phyloP scores from a whole-genome alignment of 2,329 filamentous ascomycete genomes.

The Trichoderma hamatum region DNA sequence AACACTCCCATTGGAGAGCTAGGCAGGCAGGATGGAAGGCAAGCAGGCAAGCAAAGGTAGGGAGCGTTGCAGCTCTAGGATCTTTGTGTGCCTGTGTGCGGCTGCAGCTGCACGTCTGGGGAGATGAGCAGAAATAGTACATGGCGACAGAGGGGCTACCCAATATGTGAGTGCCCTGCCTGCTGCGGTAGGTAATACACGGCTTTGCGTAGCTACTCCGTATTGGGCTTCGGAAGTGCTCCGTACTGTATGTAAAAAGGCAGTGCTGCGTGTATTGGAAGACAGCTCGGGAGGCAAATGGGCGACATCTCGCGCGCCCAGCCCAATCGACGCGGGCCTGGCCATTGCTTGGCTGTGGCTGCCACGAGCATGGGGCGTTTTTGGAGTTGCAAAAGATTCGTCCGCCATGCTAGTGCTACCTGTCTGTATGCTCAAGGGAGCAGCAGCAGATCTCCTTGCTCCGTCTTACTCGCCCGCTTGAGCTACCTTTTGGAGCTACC shows the following conservation, averaged over 20 bases:
- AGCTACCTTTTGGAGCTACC: slow-evolving; percentile 7
- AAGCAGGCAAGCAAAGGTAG: slow-evolving; percentile 3
- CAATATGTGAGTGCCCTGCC: slow-evolving; percentile 10
- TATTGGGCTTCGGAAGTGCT: slow-evolving; percentile 9
- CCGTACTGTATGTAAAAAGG: slow-evolving; percentile 8
- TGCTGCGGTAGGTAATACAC: slow-evolving; percentile 11
- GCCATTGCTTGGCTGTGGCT: slow-evolving; percentile 11
- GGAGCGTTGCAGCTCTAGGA: slow-evolving; percentile 16
- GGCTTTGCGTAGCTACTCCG: not conserved
- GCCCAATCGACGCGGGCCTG: slow-evolving; percentile 11
- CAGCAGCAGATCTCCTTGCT: not conserved
- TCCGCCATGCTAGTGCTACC: not conserved
- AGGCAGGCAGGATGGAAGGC: not conserved
- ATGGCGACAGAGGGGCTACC: slow-evolving; percentile 1
- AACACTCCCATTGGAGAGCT: not conserved
- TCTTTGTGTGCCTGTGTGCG: slow-evolving; percentile 23
- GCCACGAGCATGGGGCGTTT: slow-evolving; percentile 16
- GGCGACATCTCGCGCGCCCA: slow-evolving; percentile 15
- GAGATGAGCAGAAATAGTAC: slow-evolving; percentile 23
- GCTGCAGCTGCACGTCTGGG: slow-evolving; percentile 12
- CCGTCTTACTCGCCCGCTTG: slow-evolving; percentile 10
- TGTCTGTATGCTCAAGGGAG: not conserved
- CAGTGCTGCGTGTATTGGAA: slow-evolving; percentile 3
- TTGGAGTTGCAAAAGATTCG: slow-evolving; percentile 11
- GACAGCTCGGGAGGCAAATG: slow-evolving; percentile 1